Evolutionary conservation across 331 rosid genomes (phyloP).

Genomic region (Arachis monticola): DNA sequence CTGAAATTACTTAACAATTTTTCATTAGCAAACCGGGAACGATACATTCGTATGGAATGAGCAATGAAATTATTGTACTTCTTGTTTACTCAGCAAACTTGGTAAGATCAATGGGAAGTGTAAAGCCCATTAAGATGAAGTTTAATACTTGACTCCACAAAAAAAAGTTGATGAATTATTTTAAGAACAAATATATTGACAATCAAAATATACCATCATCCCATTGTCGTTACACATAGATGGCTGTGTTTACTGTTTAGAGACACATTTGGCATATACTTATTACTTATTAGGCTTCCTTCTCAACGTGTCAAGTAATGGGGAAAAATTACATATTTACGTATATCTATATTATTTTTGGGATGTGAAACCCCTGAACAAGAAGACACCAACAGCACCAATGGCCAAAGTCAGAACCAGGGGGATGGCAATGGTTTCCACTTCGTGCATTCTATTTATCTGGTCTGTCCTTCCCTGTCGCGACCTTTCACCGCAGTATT

Average conservation of each 20-base stretch:
- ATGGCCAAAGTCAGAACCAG: constrained; percentile 67
- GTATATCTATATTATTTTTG: constrained; percentile 52
- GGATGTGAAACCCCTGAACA: constrained; percentile 60
- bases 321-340: neutral
- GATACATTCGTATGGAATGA: too few species aligned
- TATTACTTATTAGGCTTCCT: constrained; percentile 2
- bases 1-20: too few species aligned
- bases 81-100: too few species aligned
- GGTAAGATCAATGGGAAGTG: too few species aligned
- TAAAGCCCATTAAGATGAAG: too few species aligned
- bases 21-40: too few species aligned
- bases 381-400: constrained; percentile 67
- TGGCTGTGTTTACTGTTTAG: neutral
- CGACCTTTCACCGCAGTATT: constrained; percentile 61
- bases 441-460: constrained; percentile 47
- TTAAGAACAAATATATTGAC: too few species aligned
- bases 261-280: constrained; percentile 1
- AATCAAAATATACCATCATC: constrained; percentile 19
- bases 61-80: too few species aligned
- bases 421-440: constrained; percentile 56
- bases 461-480: constrained; percentile 58
- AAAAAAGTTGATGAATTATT: too few species aligned
- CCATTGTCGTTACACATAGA: neutral
- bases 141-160: too few species aligned
- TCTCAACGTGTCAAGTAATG: neutral